These are phyloP conservation scores for Simmondsia chinensis DNA, from an alignment of 148 eudicot genomes.

Conservation along the genomic window DNA sequence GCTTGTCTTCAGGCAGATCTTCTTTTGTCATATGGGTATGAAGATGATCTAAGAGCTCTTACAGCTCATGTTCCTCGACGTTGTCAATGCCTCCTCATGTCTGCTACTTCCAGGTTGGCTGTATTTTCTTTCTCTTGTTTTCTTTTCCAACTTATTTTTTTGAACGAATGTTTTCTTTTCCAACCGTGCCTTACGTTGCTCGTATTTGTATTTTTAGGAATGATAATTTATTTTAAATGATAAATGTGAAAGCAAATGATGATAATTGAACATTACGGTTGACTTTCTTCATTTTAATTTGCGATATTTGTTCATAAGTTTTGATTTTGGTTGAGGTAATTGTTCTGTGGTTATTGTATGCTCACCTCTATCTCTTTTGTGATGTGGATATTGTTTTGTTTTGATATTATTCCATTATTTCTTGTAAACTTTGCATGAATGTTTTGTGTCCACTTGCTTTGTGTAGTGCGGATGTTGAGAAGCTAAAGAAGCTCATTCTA, in stretches of 20 bases:
- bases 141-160: not conserved
- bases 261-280: too few species aligned
- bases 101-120: slow-evolving; percentile 86
- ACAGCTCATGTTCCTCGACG: slow-evolving; percentile 66
- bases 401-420: not conserved
- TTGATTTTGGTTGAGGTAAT: too few species aligned
- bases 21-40: slow-evolving; percentile 85
- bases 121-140: not conserved
- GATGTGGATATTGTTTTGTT: not conserved
- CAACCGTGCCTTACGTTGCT: too few species aligned
- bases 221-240: too few species aligned
- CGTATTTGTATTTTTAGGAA: too few species aligned
- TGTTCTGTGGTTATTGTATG: too few species aligned
- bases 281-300: too few species aligned
- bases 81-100: slow-evolving; percentile 96
- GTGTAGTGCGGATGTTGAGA: slow-evolving; percentile 87
- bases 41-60: slow-evolving; percentile 73
- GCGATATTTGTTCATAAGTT: too few species aligned
- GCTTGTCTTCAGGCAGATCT: slow-evolving; percentile 77
- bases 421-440: too few species aligned
- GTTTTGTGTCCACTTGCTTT: not conserved
- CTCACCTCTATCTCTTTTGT: not conserved
- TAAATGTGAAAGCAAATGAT: too few species aligned
- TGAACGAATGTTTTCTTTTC: not conserved
- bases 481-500: slow-evolving; percentile 70